Evolutionary conservation across 2,329 filamentous ascomycete species (phyloP).

Genomic region (Diatrype stigma): DNA sequence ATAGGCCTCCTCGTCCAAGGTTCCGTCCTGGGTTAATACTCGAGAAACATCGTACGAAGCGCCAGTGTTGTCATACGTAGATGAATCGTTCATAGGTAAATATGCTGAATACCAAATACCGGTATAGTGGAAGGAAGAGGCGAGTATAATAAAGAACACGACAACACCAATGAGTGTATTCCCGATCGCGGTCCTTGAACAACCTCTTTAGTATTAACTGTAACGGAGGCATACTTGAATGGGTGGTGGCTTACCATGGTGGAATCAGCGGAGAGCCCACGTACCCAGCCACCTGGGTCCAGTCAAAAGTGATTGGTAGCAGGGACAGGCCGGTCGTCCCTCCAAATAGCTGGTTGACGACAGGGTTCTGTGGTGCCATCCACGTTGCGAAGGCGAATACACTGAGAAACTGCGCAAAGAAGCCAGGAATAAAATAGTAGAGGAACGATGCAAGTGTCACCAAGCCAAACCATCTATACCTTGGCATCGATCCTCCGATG

Average conservation of each 20-base stretch:
- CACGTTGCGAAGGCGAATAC: conserved; percentile 69
- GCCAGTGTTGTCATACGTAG: conserved; percentile 69
- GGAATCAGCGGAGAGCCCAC: conserved; percentile 65
- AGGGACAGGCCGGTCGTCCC: conserved; percentile 63
- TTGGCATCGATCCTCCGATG: conserved; percentile 61
- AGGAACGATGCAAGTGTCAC: conserved; percentile 54
- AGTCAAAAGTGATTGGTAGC: conserved; percentile 71
- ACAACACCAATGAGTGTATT: conserved; percentile 68
- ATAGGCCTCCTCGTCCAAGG: conserved; percentile 61
- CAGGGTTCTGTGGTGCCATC: conserved; percentile 63
- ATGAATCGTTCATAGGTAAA: conserved; percentile 65
- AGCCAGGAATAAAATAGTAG: conserved; percentile 69
- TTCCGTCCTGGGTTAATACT: conserved; percentile 58
- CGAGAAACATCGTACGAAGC: conserved; percentile 58
- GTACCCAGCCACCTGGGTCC: conserved; percentile 68
- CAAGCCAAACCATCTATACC: conserved; percentile 61
- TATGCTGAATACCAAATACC: conserved; percentile 62
- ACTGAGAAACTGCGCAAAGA: conserved; percentile 64
- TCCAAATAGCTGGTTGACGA: conserved; percentile 72
- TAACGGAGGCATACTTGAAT: not conserved
- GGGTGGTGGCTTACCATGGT: conserved; percentile 50
- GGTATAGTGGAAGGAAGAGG: conserved; percentile 59
- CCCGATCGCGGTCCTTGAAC: conserved; percentile 61
- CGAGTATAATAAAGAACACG: conserved; percentile 58
- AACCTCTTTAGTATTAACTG: conserved; percentile 2